These are phyloP conservation scores for Tinospora cordifolia DNA, from an alignment of 164 flowering plant species.

Conservation along the genomic window DNA sequence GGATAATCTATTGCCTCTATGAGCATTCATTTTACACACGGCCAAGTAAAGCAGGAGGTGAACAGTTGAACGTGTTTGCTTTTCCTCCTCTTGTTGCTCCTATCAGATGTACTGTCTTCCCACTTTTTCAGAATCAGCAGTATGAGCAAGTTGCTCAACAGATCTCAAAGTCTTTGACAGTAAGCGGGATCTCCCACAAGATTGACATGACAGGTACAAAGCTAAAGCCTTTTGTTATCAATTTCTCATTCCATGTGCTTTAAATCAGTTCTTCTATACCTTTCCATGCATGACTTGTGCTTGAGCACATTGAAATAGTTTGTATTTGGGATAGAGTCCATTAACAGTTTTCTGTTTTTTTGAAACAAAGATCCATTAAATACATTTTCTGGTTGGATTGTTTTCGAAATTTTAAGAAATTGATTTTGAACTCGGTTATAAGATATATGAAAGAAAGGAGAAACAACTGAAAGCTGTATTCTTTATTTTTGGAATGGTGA, in stretches of 20 bases:
- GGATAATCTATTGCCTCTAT: slow-evolving; percentile 85
- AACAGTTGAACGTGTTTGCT: slow-evolving; percentile 55
- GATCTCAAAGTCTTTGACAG: slow-evolving; percentile 63
- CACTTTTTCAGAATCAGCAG: slow-evolving; percentile 69
- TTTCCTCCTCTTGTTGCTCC: slow-evolving; percentile 66
- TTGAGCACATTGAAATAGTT: too few species aligned
- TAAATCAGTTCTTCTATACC: neutral
- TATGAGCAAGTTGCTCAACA: slow-evolving; percentile 65
- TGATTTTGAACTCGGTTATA: too few species aligned
- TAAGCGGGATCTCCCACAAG: slow-evolving; percentile 66
- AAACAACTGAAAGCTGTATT: too few species aligned
- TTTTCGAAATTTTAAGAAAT: too few species aligned
- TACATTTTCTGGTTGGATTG: too few species aligned
- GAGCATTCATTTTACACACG: slow-evolving; percentile 88
- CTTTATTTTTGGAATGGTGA: too few species aligned
- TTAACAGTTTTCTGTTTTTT: too few species aligned
- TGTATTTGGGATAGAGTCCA: too few species aligned
- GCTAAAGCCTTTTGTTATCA: neutral
- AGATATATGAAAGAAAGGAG: too few species aligned
- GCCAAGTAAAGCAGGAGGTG: slow-evolving; percentile 86
- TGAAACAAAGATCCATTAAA: too few species aligned
- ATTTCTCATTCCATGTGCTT: neutral
- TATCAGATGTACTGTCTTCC: slow-evolving; percentile 90
- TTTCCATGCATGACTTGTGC: too few species aligned
- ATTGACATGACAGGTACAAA: slow-evolving; percentile 78